Evolutionary conservation across 345 rosid genomes (phyloP), one percentile per base, ranked within the genome.

Genomic region (Gossypium raimondii): DNA sequence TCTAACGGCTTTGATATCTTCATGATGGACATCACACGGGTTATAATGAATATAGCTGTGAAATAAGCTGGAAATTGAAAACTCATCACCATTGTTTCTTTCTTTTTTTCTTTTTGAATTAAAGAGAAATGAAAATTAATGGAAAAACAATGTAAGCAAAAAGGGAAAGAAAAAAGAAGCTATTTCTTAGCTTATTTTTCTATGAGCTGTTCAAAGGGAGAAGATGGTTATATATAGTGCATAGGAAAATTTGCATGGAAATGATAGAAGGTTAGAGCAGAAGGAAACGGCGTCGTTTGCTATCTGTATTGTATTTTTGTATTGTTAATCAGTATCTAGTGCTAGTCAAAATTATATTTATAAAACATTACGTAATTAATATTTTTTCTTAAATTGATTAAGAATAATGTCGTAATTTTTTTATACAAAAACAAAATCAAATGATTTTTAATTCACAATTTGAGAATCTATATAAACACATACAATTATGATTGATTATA

Each of bases 81-180:
- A 12, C 18, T 84, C 75, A 22, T 56, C 0, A 76, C 85, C 89
- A 86, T 85, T 60, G 7, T 34, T 34, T 34, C 41, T 78, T 34
- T 48, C 22, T 58, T 0, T 47, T 14, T 47, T 2, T 1, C 8
- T 50, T 70, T 63, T 66, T 12, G 20, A 74, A 60, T 43, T 0
- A 11, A 72, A 22, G 45, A 5, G 2, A 17, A 17, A 34, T 24
- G 67, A 58, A 58, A 61, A 67, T 7, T 24, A 43, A 55, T 18
- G 13, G 11, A 17, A 27, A 11, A 34, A 29, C 12, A 34, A 9
- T 16, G 56, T 17, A 63, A 38, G 62, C 52, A 55, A 48, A 25
- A 50, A 14, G 3, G 58, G 34, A 58, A 73, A 17, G 10, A 48
- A 45, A 55, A 17, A 56, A 27, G 17, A 10, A 44, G 11, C 7